Conservation (phyloP, 2,329 filamentous ascomycete species). For the Aspergillus ruber region DNA sequence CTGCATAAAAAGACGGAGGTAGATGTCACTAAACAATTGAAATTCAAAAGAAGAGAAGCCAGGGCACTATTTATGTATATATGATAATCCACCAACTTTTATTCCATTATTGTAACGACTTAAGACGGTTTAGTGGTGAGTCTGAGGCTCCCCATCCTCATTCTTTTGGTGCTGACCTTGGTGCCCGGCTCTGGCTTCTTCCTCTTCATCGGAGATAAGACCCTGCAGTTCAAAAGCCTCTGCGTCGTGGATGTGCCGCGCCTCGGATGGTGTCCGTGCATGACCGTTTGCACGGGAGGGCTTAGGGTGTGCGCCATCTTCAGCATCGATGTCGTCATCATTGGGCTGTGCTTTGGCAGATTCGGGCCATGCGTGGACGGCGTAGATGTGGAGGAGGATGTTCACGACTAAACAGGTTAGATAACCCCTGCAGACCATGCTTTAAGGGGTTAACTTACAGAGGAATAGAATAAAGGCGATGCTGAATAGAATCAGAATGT, state of each 20-base stretch:
- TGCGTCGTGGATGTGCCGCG: conserved; percentile 62
- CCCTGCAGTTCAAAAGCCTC: conserved; percentile 93
- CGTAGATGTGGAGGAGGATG: conserved; percentile 78
- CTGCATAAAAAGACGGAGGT: too few relatives aligned
- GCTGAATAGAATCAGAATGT: conserved; percentile 86
- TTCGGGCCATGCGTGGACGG: conserved; percentile 51
- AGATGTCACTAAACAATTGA: too few relatives aligned
- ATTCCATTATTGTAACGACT: not conserved
- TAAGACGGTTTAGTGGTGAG: too few relatives aligned
- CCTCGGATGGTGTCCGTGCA: conserved; percentile 30
- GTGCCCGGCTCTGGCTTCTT: conserved; percentile 31
- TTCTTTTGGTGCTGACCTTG: conserved; percentile 22
- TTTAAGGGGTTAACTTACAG: conserved; percentile 47
- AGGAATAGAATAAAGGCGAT: conserved; percentile 86
- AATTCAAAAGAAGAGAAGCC: too few relatives aligned
- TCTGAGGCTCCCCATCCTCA: conserved; percentile 21
- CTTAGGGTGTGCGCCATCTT: conserved; percentile 11
- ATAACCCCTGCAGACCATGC: not conserved
- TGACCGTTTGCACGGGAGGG: conserved; percentile 38
- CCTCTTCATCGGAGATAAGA: conserved; percentile 81
- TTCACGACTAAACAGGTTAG: conserved; percentile 56
- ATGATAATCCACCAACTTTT: not conserved
- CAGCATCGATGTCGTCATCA: conserved; percentile 7
- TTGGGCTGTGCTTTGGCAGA: conserved; percentile 16
- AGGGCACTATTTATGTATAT: too few relatives aligned